Base-by-base conservation (phyloP, 106 monocot genomes). In the Posidonia australis region DNA sequence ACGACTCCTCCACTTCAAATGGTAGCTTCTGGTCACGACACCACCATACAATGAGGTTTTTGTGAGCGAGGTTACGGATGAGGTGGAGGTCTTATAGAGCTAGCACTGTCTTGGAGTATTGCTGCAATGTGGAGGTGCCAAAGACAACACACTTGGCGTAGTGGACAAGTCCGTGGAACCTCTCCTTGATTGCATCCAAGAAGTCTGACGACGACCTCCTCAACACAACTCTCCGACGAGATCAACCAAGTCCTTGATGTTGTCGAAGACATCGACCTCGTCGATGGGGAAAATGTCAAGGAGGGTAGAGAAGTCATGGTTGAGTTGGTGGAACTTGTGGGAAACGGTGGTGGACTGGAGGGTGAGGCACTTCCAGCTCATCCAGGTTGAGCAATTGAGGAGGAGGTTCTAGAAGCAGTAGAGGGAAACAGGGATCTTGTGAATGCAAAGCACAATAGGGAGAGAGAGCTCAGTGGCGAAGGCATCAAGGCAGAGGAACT, bases 71-170 rank as follows among this genome's bases (percentile, higher is more conserved):
- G 66, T 93, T 93, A 41, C 88, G 81, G 22, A 93, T 60, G 20
- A 93, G 70, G 21, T 70, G 51, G 18, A 69, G 19, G 53, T 79
- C 64, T 29, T 72, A 42, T 1, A 93, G 71, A 9, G 58, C 29
- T 77, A 85, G 88, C 21, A 83, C 93, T 1, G 87, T 78, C 43
- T 85, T 88, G 52, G 28, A 10, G 58, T 66, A 56, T 3, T 6
- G 18, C 23, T 83, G 54, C 0, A 83, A 83, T 1, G 88, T 77
- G 53, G 82, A 83, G 0, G 88, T 74, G 28, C 83, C 83, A 66
- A 72, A 89, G 43, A 88, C 70, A 29, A 93, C 83, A 66, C 86
- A 93, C 68, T 86, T 93, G 13, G 81, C 78, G 72, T 86, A 93
- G 11, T 80, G 83, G 44, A 93, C 54, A 25, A 93, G 60, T 28